Evolutionary conservation across 2,329 filamentous ascomycete species (phyloP).

Genomic region (Grosmannia penicillata): DNA sequence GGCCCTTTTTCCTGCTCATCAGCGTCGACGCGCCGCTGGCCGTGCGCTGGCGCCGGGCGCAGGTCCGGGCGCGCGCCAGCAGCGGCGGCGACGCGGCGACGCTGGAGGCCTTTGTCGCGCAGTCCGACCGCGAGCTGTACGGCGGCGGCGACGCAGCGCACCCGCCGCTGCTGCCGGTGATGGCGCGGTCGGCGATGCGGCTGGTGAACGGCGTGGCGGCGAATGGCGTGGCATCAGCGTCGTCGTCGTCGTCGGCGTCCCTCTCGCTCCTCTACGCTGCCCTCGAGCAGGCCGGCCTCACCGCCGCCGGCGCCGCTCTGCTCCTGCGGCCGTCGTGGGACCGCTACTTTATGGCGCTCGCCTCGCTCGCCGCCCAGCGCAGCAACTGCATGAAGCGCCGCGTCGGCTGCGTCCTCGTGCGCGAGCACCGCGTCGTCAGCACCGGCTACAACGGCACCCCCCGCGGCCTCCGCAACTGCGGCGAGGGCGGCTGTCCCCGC

Average conservation of each 20-base stretch:
- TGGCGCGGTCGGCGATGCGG: conserved; percentile 68
- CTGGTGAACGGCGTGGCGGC: conserved; percentile 54
- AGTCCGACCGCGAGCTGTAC: conserved; percentile 66
- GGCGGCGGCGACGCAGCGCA: conserved; percentile 21
- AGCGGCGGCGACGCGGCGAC: not conserved
- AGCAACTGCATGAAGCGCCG: conserved; percentile 98
- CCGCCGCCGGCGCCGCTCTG: conserved; percentile 41
- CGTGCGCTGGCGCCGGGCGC: conserved; percentile 69
- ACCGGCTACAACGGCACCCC: conserved; percentile 99
- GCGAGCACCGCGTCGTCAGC: conserved; percentile 73
- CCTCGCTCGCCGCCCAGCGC: conserved; percentile 74
- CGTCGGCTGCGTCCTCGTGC: conserved; percentile 85
- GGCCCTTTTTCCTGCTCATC: conserved; percentile 87
- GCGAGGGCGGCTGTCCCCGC: conserved; percentile 75
- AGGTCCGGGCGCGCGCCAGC: conserved; percentile 14
- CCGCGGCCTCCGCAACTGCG: conserved; percentile 75
- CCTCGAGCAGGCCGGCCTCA: conserved; percentile 60
- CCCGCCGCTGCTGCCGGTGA: conserved; percentile 57
- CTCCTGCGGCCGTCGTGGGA: conserved; percentile 88
- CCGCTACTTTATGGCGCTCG: conserved; percentile 96
- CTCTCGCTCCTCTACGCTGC: conserved; percentile 26
- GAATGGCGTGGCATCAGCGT: not conserved
- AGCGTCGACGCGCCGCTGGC: conserved; percentile 82
- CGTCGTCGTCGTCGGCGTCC: no score
- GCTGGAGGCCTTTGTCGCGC: conserved; percentile 40